Conservation (phyloP, 2,329 filamentous ascomycete genomes). For the Colletotrichum sojae region DNA sequence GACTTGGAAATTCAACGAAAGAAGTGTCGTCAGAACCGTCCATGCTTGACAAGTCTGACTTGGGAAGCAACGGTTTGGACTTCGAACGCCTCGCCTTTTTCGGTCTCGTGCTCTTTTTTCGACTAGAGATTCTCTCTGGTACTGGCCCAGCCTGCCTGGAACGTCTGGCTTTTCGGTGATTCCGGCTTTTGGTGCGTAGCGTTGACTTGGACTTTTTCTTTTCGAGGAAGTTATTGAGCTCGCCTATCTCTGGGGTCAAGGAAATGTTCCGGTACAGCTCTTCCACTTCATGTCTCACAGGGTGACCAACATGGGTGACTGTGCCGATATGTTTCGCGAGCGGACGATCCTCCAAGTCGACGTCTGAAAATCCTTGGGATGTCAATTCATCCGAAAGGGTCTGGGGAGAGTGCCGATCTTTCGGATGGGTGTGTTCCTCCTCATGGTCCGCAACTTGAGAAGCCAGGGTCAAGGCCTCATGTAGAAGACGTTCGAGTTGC, state of each 20-base stretch:
- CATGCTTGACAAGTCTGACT: slow-evolving; percentile 30
- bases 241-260: slow-evolving; percentile 25
- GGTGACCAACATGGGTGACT: slow-evolving; percentile 26
- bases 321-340: slow-evolving; percentile 10
- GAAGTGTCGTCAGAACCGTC: slow-evolving; percentile 39
- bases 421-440: slow-evolving; percentile 35
- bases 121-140: slow-evolving; percentile 38
- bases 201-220: slow-evolving; percentile 32
- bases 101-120: slow-evolving; percentile 13
- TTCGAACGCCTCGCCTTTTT: slow-evolving; percentile 16
- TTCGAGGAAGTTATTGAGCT: slow-evolving; percentile 12
- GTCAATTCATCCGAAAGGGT: neutral
- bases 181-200: neutral
- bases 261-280: slow-evolving; percentile 34
- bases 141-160: slow-evolving; percentile 8
- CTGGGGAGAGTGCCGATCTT: neutral
- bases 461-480: slow-evolving; percentile 61
- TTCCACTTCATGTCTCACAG: slow-evolving; percentile 44
- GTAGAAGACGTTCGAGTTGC: slow-evolving; percentile 62
- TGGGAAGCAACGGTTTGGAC: slow-evolving; percentile 12
- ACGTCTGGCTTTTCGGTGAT: neutral
- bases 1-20: slow-evolving; percentile 37
- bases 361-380: slow-evolving; percentile 13
- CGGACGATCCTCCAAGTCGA: slow-evolving; percentile 18
- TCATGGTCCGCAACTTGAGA: slow-evolving; percentile 55